Base-by-base conservation (phyloP, 2,329 filamentous ascomycete genomes). In the Neurospora sp. region DNA sequence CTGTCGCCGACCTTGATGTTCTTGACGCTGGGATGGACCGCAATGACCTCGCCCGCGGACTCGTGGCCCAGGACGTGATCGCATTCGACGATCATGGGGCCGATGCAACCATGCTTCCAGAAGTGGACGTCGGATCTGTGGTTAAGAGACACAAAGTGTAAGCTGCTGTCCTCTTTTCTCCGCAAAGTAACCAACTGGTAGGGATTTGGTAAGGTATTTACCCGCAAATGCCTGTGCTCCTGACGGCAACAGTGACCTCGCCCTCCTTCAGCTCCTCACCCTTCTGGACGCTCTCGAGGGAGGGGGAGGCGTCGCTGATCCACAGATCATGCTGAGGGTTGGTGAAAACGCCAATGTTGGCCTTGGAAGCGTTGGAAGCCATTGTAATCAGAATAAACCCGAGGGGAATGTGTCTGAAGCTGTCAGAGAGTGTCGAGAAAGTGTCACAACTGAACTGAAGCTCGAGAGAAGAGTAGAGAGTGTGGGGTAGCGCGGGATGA, bases 221-320 rank as follows among this genome's bases (percentile, higher is more conserved):
- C 88, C 95, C 95, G 85, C 96, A 98, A 77, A 98, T 98, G 70
- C 96, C 96, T 8, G 95, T 97, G 82, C 92, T 97, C 82, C 95
- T 93, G 80, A 98, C 89, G 69, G 92, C 93, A 73, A 98, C 81
- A 36, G 93, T 93, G 67, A 97, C 93, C 82, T 97, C 91, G 68
- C 94, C 95, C 33, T 87, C 85, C 81, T 91, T 90, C 76, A 97
- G 83, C 67, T 85, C 86, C 68, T 89, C 82, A 66, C 87, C 86
- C 73, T 85, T 86, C 76, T 89, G 84, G 70, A 96, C 90, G 72
- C 89, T 89, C 79, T 96, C 91, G 36, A 93, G 82, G 66, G 87
- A 90, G 4, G 95, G 95, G 75, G 88, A 85, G 13, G 94, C 89
- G 74, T 93, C 89, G 70, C 86, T 91, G 72, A 97, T 88, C 93